phyloP scores from a whole-genome alignment of 352 stramenopile genomes.

The Pythium chondricola region DNA sequence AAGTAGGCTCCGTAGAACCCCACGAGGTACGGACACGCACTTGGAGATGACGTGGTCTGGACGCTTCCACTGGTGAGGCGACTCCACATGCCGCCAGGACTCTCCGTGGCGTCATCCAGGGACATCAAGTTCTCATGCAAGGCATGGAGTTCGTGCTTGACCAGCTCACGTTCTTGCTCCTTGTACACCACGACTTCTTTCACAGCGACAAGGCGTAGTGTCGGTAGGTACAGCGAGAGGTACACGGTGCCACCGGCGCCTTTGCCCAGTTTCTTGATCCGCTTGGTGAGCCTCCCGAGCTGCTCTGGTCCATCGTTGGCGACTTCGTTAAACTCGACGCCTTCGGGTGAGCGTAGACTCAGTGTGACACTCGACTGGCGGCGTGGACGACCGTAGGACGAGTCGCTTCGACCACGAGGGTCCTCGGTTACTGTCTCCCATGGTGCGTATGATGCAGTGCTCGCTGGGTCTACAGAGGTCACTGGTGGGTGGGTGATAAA shows the following conservation, averaged over 20 bases:
- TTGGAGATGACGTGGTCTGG: background rate
- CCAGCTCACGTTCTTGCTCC: constrained; percentile 69
- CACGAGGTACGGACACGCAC: constrained; percentile 74
- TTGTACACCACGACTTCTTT: constrained; percentile 85
- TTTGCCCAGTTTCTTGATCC: constrained; percentile 66
- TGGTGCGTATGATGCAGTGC: too few species aligned
- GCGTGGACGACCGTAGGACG: constrained; percentile 16
- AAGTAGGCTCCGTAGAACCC: constrained; percentile 87
- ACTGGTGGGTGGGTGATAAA: background rate
- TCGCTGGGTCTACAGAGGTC: too few species aligned
- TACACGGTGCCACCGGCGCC: constrained; percentile 82
- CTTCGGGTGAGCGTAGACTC: constrained; percentile 53
- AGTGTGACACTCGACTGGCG: constrained; percentile 52
- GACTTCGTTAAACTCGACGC: constrained; percentile 69
- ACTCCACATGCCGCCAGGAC: constrained; percentile 8
- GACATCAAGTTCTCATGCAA: constrained; percentile 79
- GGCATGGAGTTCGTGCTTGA: constrained; percentile 83
- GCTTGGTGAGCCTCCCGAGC: constrained; percentile 55
- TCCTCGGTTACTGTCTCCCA: constrained; percentile 15
- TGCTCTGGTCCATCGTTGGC: constrained; percentile 61
- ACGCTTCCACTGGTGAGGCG: background rate
- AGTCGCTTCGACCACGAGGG: background rate
- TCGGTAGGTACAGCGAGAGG: constrained; percentile 76
- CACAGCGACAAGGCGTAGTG: constrained; percentile 78
- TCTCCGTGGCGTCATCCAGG: constrained; percentile 27